phyloP scores from a whole-genome alignment of 2,329 filamentous ascomycete genomes.

The Colletotrichum tropicale region DNA sequence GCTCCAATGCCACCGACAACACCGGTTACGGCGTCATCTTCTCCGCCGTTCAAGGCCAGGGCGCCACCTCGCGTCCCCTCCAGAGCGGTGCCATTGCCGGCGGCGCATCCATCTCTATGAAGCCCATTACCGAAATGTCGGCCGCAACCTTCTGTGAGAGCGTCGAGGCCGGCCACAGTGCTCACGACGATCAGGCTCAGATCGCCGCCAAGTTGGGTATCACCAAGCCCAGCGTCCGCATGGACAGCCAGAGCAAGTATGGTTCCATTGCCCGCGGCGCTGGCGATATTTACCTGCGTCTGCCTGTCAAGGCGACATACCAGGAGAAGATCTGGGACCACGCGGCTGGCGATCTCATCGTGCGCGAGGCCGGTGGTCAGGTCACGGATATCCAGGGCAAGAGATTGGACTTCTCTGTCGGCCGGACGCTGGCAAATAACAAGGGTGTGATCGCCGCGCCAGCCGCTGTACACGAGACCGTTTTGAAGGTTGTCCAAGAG shows the following conservation, averaged over 20 bases:
- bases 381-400: constrained; percentile 91
- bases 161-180: constrained; percentile 91
- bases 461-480: constrained; percentile 72
- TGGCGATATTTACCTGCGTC: constrained; percentile 90
- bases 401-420: constrained; percentile 83
- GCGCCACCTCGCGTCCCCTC: constrained; percentile 81
- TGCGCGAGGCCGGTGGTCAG: constrained; percentile 88
- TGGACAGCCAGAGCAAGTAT: constrained; percentile 99
- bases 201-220: constrained; percentile 89
- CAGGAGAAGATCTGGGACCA: constrained; percentile 99
- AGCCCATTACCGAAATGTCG: constrained; percentile 72
- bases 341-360: constrained; percentile 91
- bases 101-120: constrained; percentile 75
- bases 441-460: constrained; percentile 94
- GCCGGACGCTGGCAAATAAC: constrained; percentile 85
- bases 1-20: constrained; percentile 74
- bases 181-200: constrained; percentile 83
- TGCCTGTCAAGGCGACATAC: constrained; percentile 86
- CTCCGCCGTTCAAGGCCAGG: constrained; percentile 79
- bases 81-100: constrained; percentile 56
- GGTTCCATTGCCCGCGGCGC: constrained; percentile 92
- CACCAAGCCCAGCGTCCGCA: constrained; percentile 85
- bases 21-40: constrained; percentile 86
- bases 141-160: constrained; percentile 95
- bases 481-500: constrained; percentile 82